These are phyloP conservation scores for Ceratobasidium sp. DNA, from an alignment of 1,284 basidiomycete species.

Conservation along the genomic window DNA sequence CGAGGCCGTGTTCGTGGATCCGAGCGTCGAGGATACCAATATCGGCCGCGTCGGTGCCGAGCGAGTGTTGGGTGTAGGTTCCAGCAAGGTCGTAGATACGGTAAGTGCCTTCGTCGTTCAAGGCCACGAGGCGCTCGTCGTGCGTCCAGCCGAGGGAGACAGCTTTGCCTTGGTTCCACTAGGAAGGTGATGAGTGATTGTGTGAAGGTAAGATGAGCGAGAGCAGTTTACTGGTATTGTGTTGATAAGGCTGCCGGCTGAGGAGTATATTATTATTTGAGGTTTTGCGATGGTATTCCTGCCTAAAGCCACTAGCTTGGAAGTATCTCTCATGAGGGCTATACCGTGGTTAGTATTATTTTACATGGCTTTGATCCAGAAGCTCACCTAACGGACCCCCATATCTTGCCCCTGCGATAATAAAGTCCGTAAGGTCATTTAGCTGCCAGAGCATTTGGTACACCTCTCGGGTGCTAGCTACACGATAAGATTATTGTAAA, in stretches of 20 bases:
- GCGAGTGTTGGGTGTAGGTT: conserved; percentile 86
- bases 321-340: conserved; percentile 91
- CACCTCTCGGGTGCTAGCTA: conserved; percentile 74
- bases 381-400: conserved; percentile 88
- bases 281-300: conserved; percentile 77
- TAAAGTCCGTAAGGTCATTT: conserved; percentile 83
- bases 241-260: conserved; percentile 57
- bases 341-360: conserved; percentile 31
- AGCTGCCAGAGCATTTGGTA: conserved; percentile 89
- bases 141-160: conserved; percentile 74
- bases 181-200: conserved; percentile 50
- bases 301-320: conserved; percentile 83
- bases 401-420: conserved; percentile 85
- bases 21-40: conserved; percentile 88
- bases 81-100: conserved; percentile 90
- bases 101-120: conserved; percentile 94
- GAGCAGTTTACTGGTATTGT: conserved; percentile 61
- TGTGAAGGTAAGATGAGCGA: conserved; percentile 55
- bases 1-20: conserved; percentile 88
- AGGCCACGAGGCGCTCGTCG: conserved; percentile 84
- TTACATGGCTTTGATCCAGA: background rate
- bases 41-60: conserved; percentile 89
- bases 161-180: conserved; percentile 90
- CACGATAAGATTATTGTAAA: background rate
- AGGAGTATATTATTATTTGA: conserved; percentile 82